Percentiles rank a stretch among this genome's conserved stretches.
phyloP scores from a whole-genome alignment of 495 filamentous ascomycete genomes.

The Penicillium riverlandense region DNA sequence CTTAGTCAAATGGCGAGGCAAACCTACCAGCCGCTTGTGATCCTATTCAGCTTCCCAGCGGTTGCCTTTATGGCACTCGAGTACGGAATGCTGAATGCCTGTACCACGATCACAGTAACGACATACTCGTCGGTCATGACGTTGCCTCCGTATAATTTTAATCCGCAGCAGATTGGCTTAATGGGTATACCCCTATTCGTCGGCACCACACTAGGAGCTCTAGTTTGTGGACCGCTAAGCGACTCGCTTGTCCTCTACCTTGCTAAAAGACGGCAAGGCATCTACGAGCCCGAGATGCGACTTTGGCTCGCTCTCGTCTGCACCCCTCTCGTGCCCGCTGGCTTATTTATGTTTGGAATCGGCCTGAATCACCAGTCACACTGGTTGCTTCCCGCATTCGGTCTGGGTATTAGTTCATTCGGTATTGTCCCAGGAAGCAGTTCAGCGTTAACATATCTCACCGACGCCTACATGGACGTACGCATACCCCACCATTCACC shows the following conservation, averaged over 20 bases:
- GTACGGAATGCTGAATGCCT: slow-evolving; percentile 27
- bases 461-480: slow-evolving; percentile 29
- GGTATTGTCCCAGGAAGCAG: slow-evolving; percentile 18
- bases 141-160: slow-evolving; percentile 30
- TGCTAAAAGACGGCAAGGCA: slow-evolving; percentile 23
- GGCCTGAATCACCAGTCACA: slow-evolving; percentile 17
- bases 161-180: slow-evolving; percentile 23
- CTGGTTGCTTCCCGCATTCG: slow-evolving; percentile 23
- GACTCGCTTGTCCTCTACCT: slow-evolving; percentile 22
- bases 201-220: slow-evolving; percentile 22
- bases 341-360: slow-evolving; percentile 27
- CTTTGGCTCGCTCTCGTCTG: slow-evolving; percentile 19
- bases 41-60: slow-evolving; percentile 21
- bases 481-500: background rate
- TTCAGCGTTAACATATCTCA: slow-evolving; percentile 25
- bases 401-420: slow-evolving; percentile 14
- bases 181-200: slow-evolving; percentile 29
- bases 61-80: slow-evolving; percentile 27
- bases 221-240: slow-evolving; percentile 26
- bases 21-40: slow-evolving; percentile 18
- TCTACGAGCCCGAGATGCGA: slow-evolving; percentile 32
- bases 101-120: slow-evolving; percentile 20
- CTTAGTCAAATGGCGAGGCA: slow-evolving; percentile 13
- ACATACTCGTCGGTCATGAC: slow-evolving; percentile 25
- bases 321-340: slow-evolving; percentile 17